phyloP scores from a whole-genome alignment of 1,284 basidiomycete species.

The Peniophora sp. region DNA sequence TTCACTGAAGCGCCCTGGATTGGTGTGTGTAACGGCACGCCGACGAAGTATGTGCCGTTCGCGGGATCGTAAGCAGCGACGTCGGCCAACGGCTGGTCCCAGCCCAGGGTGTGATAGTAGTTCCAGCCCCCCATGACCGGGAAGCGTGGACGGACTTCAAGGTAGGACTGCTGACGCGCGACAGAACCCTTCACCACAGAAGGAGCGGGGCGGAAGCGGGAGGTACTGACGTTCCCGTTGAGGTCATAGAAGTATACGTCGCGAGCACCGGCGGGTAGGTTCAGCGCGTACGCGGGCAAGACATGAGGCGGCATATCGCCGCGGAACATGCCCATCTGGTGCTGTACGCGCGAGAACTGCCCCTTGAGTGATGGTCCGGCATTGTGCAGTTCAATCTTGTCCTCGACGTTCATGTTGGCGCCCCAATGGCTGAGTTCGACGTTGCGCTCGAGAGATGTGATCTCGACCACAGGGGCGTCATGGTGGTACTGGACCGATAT shows the following conservation, averaged over 20 bases:
- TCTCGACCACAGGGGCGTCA: slow-evolving; percentile 72
- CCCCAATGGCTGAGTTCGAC: slow-evolving; percentile 98
- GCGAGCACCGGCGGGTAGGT: slow-evolving; percentile 76
- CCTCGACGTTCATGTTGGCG: slow-evolving; percentile 87
- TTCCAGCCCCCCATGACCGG: slow-evolving; percentile 97
- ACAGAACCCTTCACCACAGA: slow-evolving; percentile 50
- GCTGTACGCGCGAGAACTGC: slow-evolving; percentile 88
- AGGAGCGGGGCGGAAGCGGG: slow-evolving; percentile 66
- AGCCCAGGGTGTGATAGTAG: slow-evolving; percentile 91
- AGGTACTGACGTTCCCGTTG: slow-evolving; percentile 97
- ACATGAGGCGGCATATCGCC: slow-evolving; percentile 62
- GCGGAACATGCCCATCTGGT: slow-evolving; percentile 71
- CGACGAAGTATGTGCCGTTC: slow-evolving; percentile 61
- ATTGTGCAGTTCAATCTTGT: slow-evolving; percentile 81
- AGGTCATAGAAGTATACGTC: slow-evolving; percentile 85
- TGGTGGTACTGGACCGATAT: slow-evolving; percentile 77
- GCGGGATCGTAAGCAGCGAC: slow-evolving; percentile 55
- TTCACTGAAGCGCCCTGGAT: slow-evolving; percentile 79
- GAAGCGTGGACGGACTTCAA: slow-evolving; percentile 87
- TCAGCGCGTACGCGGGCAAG: slow-evolving; percentile 61
- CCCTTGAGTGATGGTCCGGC: slow-evolving; percentile 90
- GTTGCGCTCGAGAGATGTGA: slow-evolving; percentile 64
- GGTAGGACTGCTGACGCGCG: slow-evolving; percentile 46
- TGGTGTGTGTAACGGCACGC: slow-evolving; percentile 82
- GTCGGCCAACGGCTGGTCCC: slow-evolving; percentile 79